Conservation (phyloP, 2,329 filamentous ascomycete genomes). For the Colletotrichum tabaci region DNA sequence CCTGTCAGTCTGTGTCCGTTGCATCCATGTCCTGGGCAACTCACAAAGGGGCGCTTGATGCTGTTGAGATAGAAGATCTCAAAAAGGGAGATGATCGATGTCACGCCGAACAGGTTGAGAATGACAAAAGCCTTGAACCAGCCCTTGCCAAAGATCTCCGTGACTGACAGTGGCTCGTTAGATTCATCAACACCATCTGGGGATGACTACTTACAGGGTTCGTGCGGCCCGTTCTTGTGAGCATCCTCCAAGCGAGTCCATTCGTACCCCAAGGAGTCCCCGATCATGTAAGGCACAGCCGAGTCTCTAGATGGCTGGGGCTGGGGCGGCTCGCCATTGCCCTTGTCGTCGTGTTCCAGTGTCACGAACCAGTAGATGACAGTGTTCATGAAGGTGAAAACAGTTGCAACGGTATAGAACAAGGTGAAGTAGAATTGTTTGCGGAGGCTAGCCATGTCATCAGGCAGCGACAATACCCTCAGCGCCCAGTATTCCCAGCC, state of each 20-base stretch:
- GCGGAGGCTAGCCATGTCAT: constrained; percentile 56
- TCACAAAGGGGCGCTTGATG: constrained; percentile 65
- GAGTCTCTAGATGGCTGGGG: constrained; percentile 39
- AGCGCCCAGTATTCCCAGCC: constrained; percentile 55
- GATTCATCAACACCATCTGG: background rate
- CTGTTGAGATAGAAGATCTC: constrained; percentile 68
- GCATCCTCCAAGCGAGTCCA: constrained; percentile 45
- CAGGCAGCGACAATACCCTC: constrained; percentile 61
- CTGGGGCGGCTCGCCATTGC: constrained; percentile 25
- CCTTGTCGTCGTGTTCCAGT: constrained; percentile 48
- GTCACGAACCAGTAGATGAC: constrained; percentile 65
- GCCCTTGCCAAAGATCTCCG: constrained; percentile 63
- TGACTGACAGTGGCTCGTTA: constrained; percentile 52
- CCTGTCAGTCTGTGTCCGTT: constrained; percentile 37
- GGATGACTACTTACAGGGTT: constrained; percentile 39
- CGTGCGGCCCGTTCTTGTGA: constrained; percentile 19
- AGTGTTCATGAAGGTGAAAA: constrained; percentile 66
- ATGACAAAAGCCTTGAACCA: constrained; percentile 64
- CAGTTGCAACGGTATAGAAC: constrained; percentile 63
- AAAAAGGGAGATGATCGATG: constrained; percentile 59
- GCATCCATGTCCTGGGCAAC: constrained; percentile 40
- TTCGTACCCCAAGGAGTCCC: constrained; percentile 27
- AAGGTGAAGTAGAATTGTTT: constrained; percentile 65
- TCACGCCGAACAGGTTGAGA: constrained; percentile 62
- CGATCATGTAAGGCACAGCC: constrained; percentile 12